A percentile compares a stretch with the other conserved stretches of the same genome.
These are phyloP conservation scores for Penicillium hordei DNA, from an alignment of 2,329 filamentous ascomycete genomes.

Conservation along the genomic window DNA sequence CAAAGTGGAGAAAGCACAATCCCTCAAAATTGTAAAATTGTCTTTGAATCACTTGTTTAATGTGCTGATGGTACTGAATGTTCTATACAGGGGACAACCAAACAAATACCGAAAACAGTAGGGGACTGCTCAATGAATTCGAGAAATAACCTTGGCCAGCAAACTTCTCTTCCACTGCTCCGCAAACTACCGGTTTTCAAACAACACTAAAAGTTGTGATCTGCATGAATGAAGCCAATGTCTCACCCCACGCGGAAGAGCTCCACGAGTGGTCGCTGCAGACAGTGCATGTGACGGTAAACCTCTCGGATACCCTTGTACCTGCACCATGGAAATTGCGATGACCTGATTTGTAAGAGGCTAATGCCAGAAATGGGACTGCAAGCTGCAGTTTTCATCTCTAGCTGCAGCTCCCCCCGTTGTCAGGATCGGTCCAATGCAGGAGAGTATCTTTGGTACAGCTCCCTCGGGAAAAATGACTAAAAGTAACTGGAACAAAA, in stretches of 20 bases:
- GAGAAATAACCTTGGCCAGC: background rate
- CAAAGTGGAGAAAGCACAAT: background rate
- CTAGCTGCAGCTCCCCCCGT: slow-evolving; percentile 2
- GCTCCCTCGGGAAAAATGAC: background rate
- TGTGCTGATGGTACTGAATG: background rate
- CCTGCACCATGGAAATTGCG: background rate
- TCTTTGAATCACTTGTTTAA: background rate
- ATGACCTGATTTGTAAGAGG: background rate
- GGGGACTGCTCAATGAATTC: background rate
- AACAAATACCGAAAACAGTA: background rate
- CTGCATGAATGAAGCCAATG: background rate
- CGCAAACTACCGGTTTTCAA: slow-evolving; percentile 17
- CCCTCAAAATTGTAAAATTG: background rate
- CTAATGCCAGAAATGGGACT: background rate
- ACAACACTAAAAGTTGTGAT: slow-evolving; percentile 11
- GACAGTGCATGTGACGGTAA: background rate
- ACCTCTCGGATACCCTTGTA: background rate
- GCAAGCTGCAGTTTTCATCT: background rate
- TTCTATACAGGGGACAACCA: background rate
- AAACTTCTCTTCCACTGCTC: slow-evolving; percentile 3
- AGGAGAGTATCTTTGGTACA: background rate
- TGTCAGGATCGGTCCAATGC: background rate
- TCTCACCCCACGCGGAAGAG: slow-evolving; percentile 7
- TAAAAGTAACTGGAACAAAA: no score
- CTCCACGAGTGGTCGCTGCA: slow-evolving; percentile 1